A percentile compares a stretch with the other conserved stretches of the same genome.
Evolutionary conservation across 2,329 filamentous ascomycete genomes (phyloP).

Genomic region (Zelopaecilomyces penicillatus): DNA sequence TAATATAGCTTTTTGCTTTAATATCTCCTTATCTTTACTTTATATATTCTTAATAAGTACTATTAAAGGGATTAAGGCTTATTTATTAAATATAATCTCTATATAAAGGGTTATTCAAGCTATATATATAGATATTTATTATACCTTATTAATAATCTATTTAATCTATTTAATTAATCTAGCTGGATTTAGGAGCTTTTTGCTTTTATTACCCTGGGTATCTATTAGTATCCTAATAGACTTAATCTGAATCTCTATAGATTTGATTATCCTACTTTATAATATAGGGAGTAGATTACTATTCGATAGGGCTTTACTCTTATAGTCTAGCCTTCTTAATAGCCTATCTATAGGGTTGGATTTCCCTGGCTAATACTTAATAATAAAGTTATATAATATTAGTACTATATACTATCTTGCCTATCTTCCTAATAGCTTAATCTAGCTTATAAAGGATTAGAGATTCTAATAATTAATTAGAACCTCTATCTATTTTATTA

Average conservation of each 20-base stretch:
- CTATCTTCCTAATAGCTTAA: not conserved
- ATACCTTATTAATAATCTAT: not conserved
- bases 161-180: not conserved
- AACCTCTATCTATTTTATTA: not conserved
- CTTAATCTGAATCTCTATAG: not conserved
- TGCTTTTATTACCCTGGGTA: not conserved
- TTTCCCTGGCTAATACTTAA: not conserved
- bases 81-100: not conserved
- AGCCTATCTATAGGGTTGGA: not conserved
- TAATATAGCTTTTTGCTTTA: not conserved
- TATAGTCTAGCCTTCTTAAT: not conserved
- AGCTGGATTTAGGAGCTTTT: not conserved
- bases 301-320: not conserved
- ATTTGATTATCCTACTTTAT: no score
- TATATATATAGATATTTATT: not conserved
- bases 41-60: not conserved
- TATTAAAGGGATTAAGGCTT: not conserved
- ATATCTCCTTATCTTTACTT: not conserved
- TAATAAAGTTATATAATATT: not conserved
- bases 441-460: not conserved
- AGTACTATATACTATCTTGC: not conserved
- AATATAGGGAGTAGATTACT: not conserved
- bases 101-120: not conserved
- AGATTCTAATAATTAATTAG: not conserved
- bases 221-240: not conserved